phyloP scores from a whole-genome alignment of 225 moss, liverwort and hornwort genomes.

The Physcomitrellopsis africana region DNA sequence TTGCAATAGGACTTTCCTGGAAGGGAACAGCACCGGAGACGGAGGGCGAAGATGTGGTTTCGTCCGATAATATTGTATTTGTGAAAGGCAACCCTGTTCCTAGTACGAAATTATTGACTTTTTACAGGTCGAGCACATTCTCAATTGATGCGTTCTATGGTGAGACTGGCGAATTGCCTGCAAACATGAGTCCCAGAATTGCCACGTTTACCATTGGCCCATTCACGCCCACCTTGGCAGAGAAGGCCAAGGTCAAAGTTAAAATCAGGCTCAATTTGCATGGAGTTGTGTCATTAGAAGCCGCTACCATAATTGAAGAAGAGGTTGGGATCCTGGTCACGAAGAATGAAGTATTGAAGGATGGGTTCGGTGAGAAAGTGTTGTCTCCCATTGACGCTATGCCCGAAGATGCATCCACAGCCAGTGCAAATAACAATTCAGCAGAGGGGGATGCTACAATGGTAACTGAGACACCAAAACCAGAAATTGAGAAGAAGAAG shows the following conservation, averaged over 20 bases:
- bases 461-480: constrained; percentile 76
- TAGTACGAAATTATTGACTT: constrained; percentile 85
- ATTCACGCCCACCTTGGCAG: constrained; percentile 74
- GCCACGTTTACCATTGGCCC: constrained; percentile 95
- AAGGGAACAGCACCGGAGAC: constrained; percentile 90
- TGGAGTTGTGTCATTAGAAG: constrained; percentile 84
- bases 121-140: constrained; percentile 89
- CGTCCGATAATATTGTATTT: constrained; percentile 91
- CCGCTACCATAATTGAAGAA: constrained; percentile 90
- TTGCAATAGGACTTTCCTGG: constrained; percentile 92
- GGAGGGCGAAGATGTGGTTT: constrained; percentile 87
- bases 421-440: constrained; percentile 59
- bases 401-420: constrained; percentile 56
- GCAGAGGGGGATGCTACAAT: constrained; percentile 57
- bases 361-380: constrained; percentile 33
- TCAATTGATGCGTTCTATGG: constrained; percentile 85
- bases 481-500: constrained; percentile 85
- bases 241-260: constrained; percentile 96
- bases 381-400: constrained; percentile 33
- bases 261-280: constrained; percentile 97
- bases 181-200: constrained; percentile 59
- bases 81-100: constrained; percentile 95
- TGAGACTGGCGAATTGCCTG: constrained; percentile 67
- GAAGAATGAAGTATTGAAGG: constrained; percentile 64
- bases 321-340: constrained; percentile 76